A percentile compares a stretch with the other conserved stretches of the same genome.
Evolutionary conservation across 1,139 yeast genomes (phyloP).

Genomic region (Pichia sp.): DNA sequence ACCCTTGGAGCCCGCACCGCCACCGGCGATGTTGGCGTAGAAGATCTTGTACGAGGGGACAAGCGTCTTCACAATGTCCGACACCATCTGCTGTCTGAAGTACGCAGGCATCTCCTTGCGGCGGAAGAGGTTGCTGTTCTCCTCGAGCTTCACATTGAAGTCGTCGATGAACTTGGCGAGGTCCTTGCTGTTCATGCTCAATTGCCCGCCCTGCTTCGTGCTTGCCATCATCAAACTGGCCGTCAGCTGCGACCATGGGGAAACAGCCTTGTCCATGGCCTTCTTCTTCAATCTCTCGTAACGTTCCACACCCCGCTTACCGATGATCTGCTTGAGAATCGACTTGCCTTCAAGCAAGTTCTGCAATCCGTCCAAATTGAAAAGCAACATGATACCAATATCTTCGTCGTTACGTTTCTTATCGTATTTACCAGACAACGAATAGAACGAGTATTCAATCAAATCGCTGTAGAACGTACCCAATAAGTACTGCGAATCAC

Average conservation of each 20-base stretch:
- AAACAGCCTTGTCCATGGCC: slow-evolving; percentile 71
- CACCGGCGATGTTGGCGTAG: slow-evolving; percentile 2
- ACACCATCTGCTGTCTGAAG: slow-evolving; percentile 9
- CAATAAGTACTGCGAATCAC: slow-evolving; percentile 49
- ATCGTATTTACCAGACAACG: slow-evolving; percentile 55
- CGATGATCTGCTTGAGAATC: slow-evolving; percentile 54
- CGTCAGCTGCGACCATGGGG: slow-evolving; percentile 84
- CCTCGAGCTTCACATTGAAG: slow-evolving; percentile 76
- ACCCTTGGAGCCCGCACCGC: not conserved
- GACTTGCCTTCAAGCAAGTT: slow-evolving; percentile 62
- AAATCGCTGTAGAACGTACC: slow-evolving; percentile 71
- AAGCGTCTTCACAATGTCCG: slow-evolving; percentile 13
- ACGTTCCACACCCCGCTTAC: slow-evolving; percentile 64
- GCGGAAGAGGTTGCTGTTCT: slow-evolving; percentile 24
- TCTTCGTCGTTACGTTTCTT: slow-evolving; percentile 45
- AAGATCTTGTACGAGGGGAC: slow-evolving; percentile 13
- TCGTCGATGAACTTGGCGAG: slow-evolving; percentile 87
- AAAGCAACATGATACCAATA: slow-evolving; percentile 69
- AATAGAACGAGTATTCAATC: slow-evolving; percentile 67
- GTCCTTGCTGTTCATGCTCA: slow-evolving; percentile 47
- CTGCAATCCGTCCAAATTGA: slow-evolving; percentile 73
- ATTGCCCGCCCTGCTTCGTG: slow-evolving; percentile 41
- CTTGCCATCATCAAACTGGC: slow-evolving; percentile 74
- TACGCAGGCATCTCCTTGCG: slow-evolving; percentile 8
- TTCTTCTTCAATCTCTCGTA: slow-evolving; percentile 69